phyloP scores from a whole-genome alignment of 2,329 filamentous ascomycete species.

The Juglanconis juglandina region DNA sequence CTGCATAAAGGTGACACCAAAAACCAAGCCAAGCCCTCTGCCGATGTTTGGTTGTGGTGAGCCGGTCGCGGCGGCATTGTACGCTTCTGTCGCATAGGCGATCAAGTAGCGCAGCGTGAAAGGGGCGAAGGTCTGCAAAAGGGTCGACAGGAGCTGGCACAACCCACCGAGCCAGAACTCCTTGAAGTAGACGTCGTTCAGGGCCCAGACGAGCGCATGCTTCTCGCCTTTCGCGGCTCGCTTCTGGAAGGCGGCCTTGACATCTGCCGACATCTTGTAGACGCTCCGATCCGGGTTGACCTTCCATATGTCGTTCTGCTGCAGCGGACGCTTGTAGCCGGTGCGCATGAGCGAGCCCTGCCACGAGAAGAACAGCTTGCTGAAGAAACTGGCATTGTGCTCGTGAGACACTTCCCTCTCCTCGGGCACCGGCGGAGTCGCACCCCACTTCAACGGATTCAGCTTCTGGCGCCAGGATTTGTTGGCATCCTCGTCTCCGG shows the following conservation, averaged over 20 bases:
- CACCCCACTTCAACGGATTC: constrained; percentile 61
- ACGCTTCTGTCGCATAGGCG: constrained; percentile 77
- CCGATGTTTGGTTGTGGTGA: constrained; percentile 64
- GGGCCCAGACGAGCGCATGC: constrained; percentile 71
- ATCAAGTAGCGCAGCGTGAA: constrained; percentile 86
- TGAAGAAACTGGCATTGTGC: constrained; percentile 70
- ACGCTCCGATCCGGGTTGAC: constrained; percentile 80
- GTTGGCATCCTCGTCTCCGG: constrained; percentile 25
- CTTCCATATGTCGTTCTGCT: constrained; percentile 80
- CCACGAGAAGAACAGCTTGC: constrained; percentile 80
- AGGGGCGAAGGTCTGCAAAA: constrained; percentile 78
- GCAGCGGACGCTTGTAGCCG: constrained; percentile 80
- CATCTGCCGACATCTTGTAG: constrained; percentile 62
- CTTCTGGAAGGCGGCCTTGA: constrained; percentile 66
- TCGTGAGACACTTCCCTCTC: constrained; percentile 60
- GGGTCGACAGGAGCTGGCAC: constrained; percentile 68
- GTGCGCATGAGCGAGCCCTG: constrained; percentile 83
- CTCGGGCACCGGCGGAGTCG: constrained; percentile 52
- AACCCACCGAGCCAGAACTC: constrained; percentile 85
- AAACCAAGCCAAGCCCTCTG: constrained; percentile 73
- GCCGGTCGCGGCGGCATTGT: constrained; percentile 53
- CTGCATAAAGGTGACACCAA: constrained; percentile 86
- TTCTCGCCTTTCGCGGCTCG: constrained; percentile 66
- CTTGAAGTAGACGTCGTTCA: constrained; percentile 80
- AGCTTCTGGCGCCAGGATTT: constrained; percentile 62